Percentiles rank a stretch among this genome's conserved stretches.
phyloP scores from a whole-genome alignment of 2,329 filamentous ascomycete genomes.

The Neofusicoccum cordaticola region DNA sequence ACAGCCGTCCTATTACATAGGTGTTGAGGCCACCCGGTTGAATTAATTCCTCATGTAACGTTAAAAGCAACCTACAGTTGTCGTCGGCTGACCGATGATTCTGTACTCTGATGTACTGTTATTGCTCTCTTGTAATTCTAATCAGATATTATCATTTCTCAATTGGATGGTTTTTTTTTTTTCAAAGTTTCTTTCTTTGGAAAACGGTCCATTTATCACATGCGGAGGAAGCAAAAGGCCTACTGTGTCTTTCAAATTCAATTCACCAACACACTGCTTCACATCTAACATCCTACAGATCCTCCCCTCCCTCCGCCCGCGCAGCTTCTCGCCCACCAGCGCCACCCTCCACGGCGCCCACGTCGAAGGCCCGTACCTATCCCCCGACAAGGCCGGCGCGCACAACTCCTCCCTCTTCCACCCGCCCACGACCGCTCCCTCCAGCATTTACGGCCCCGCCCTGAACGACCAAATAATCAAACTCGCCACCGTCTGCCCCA shows the following conservation, averaged over 20 bases:
- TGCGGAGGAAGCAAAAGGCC: too few species aligned
- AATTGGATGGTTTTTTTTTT: too few species aligned
- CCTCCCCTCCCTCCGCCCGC: constrained; percentile 47
- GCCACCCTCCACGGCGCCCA: constrained; percentile 57
- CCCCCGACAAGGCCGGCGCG: constrained; percentile 53
- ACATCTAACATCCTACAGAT: constrained; percentile 35
- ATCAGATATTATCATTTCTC: too few species aligned
- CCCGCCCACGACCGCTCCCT: constrained; percentile 30
- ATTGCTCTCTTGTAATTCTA: too few species aligned
- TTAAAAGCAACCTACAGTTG: not conserved
- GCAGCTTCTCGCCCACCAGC: constrained; percentile 35
- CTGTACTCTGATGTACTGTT: too few species aligned
- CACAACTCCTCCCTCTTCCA: constrained; percentile 49
- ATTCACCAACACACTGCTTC: not conserved
- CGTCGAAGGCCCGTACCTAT: constrained; percentile 56
- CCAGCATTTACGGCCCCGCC: constrained; percentile 46
- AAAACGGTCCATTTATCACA: too few species aligned
- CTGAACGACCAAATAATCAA: constrained; percentile 40
- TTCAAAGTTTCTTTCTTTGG: too few species aligned
- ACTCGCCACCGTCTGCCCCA: constrained; percentile 53
- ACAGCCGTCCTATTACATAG: too few species aligned
- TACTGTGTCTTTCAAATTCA: not conserved
- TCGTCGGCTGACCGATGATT: too few species aligned
- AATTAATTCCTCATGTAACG: too few species aligned
- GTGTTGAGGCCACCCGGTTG: too few species aligned